These are phyloP conservation scores for Thielaviopsis musarum DNA, from an alignment of 2,329 filamentous ascomycete genomes.

Conservation along the genomic window DNA sequence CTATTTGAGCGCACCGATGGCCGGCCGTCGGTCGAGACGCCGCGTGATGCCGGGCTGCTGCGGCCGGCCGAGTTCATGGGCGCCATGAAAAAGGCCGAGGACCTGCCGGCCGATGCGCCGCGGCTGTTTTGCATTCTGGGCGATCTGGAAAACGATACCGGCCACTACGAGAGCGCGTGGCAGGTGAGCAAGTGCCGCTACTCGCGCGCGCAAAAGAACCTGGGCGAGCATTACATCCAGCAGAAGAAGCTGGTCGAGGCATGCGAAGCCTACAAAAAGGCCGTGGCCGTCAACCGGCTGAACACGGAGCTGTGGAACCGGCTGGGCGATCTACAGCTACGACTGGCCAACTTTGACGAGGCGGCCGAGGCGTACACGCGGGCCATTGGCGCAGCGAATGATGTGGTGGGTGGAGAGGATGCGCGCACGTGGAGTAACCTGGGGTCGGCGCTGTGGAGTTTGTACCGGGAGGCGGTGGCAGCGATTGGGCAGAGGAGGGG, in stretches of 20 bases:
- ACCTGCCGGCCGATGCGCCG: conserved; percentile 60
- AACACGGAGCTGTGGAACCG: conserved; percentile 79
- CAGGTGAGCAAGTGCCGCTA: conserved; percentile 65
- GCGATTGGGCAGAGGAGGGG: conserved; percentile 15
- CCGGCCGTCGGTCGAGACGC: conserved; percentile 19
- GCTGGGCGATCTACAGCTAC: conserved; percentile 72
- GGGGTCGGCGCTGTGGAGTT: conserved; percentile 61
- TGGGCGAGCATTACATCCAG: conserved; percentile 63
- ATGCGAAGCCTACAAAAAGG: conserved; percentile 59
- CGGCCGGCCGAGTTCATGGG: conserved; percentile 30
- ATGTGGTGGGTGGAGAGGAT: conserved; percentile 61
- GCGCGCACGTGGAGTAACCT: conserved; percentile 92
- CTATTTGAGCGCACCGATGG: conserved; percentile 54
- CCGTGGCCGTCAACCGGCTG: conserved; percentile 62
- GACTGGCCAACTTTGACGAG: conserved; percentile 57
- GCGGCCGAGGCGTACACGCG: conserved; percentile 73
- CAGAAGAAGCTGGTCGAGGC: conserved; percentile 51
- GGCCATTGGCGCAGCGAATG: conserved; percentile 48
- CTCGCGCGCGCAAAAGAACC: conserved; percentile 69
- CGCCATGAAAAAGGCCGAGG: conserved; percentile 30
- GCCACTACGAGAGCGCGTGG: conserved; percentile 77
- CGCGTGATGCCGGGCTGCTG: conserved; percentile 4
- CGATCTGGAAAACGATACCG: conserved; percentile 61
- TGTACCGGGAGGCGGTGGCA: conserved; percentile 39
- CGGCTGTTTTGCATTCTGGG: conserved; percentile 86